Evolutionary conservation across 2,329 filamentous ascomycete species (phyloP), one percentile per base, ranked within the genome.

Genomic region (Neophaeococcomyces aloes): DNA sequence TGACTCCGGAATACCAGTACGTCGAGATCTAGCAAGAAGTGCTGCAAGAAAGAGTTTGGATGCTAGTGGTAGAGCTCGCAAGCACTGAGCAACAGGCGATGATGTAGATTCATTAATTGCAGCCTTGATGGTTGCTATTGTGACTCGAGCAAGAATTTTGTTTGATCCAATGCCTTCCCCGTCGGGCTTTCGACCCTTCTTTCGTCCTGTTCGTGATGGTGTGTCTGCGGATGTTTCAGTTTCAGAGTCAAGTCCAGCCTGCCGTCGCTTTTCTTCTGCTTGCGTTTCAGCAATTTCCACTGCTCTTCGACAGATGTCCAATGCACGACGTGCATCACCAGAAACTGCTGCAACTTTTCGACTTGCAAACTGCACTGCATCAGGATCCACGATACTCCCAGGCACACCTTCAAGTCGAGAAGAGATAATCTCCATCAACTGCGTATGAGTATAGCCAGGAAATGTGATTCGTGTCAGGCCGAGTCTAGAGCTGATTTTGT

Each of bases 261-360:
- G 55, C 50, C 61, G 59, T 53, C 36, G 74, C 65, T 57, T 21
- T 7, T 37, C 41, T 65, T 62, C 52, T n/a, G 58, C 60, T 48
- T 89, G 82, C 38, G 82, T 74, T 63, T 98, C 91, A 23, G 89
- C 91, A 19, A 98, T 79, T 64, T 98, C 91, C 11, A 98, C 91
- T 1, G 91, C 91, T 51, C 91, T 78, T 23, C 91, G 78, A 61
- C 93, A 98, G 47, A 98, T 96, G 57, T 98, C 91, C 15, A 98
- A 72, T 1, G 88, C 91, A 51, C 91, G 79, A 45, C 91, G 75
- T 14, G 91, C 91, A 57, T 98, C 91, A 47, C 91, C 93, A 51
- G 85, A 93, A 34, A 98, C 93, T 30, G 91, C 89, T 4, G 91
- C 91, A 25, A 98, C 91, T 65, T 98, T 98, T 48, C 91, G 79